phyloP scores from a whole-genome alignment of 2,329 filamentous ascomycete genomes.

The Verticillium albo-atrum region DNA sequence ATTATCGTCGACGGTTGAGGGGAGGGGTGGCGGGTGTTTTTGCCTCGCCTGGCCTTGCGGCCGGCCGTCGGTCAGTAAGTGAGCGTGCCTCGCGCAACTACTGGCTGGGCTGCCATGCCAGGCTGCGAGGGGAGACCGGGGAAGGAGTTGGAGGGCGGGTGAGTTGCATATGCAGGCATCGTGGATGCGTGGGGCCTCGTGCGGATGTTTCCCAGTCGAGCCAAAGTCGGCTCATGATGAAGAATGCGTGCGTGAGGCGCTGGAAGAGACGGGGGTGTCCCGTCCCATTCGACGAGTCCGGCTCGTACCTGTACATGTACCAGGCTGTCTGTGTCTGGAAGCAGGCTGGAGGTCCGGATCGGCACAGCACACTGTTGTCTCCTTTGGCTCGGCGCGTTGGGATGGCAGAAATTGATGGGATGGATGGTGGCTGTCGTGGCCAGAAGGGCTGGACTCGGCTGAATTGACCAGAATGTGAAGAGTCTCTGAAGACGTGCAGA shows the following conservation, averaged over 20 bases:
- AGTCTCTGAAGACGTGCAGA: background rate
- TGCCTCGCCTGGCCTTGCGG: background rate
- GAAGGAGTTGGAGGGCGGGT: background rate
- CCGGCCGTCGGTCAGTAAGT: background rate
- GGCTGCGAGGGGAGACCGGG: background rate
- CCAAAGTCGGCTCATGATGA: background rate
- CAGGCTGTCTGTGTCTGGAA: background rate
- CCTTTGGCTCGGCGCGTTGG: background rate
- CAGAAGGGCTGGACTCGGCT: background rate
- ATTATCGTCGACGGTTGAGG: background rate
- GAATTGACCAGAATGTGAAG: background rate
- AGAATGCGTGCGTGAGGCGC: background rate
- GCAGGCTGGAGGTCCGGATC: background rate
- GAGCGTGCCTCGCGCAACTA: background rate
- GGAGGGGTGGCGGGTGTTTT: background rate
- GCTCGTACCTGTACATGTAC: too few species aligned
- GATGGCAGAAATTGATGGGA: background rate
- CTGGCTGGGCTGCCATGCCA: background rate
- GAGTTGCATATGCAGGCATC: background rate
- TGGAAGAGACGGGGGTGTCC: background rate
- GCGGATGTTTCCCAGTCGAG: background rate
- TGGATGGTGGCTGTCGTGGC: background rate
- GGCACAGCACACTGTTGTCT: background rate
- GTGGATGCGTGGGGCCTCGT: background rate
- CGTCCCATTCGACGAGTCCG: too few species aligned